These are phyloP conservation scores for Quercus parvula DNA, from an alignment of 306 rosid genomes.

Conservation along the genomic window DNA sequence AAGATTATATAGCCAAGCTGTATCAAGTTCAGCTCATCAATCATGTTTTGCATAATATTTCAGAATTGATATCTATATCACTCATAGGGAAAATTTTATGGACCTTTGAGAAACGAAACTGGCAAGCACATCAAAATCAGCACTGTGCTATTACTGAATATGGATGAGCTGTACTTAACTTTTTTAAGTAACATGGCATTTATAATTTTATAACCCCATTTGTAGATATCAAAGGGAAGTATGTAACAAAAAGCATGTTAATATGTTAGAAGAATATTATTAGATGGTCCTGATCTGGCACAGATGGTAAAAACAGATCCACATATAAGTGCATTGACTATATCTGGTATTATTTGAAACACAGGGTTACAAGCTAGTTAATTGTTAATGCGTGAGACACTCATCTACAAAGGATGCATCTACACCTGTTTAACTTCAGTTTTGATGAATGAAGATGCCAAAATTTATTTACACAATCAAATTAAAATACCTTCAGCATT, in stretches of 20 bases:
- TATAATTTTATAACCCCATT: not conserved
- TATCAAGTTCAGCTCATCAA: not conserved
- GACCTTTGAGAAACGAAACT: not conserved
- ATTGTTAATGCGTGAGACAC: not conserved
- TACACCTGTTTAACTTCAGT: not conserved
- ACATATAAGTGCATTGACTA: not conserved
- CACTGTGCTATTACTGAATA: not conserved
- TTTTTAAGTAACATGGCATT: not conserved
- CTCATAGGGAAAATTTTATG: not conserved
- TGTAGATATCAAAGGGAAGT: not conserved
- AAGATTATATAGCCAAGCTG: not conserved
- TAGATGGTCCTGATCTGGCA: not conserved
- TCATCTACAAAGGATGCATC: not conserved
- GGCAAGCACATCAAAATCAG: not conserved
- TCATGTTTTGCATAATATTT: not conserved
- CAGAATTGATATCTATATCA: not conserved
- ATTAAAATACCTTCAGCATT: constrained; percentile 56
- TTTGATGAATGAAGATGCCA: constrained; percentile 1
- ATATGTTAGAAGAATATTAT: not conserved
- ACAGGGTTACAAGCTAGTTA: not conserved
- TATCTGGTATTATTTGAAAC: not conserved
- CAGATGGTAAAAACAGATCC: not conserved
- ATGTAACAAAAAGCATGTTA: not conserved
- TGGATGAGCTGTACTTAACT: not conserved
- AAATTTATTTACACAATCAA: not conserved